Conservation (phyloP, 352 stramenopile species). For the Phytophthora lateralis region DNA sequence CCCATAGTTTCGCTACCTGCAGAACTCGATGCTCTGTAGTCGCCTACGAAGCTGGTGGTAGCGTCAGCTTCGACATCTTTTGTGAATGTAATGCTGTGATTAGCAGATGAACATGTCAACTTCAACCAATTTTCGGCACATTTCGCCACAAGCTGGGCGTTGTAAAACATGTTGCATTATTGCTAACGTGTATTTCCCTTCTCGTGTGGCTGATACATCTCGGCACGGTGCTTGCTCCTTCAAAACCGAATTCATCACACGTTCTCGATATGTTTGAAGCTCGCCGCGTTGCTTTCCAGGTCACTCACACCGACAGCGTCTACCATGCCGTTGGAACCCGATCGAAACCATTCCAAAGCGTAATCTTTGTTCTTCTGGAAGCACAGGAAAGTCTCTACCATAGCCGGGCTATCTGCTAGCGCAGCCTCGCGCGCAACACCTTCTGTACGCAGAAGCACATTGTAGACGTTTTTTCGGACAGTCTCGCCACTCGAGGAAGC, state of each 20-base stretch:
- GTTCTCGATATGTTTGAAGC: conserved; percentile 81
- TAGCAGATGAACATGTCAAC: not conserved
- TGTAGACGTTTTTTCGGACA: conserved; percentile 49
- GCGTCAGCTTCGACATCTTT: not conserved
- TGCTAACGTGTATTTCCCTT: not conserved
- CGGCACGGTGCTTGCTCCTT: conserved; percentile 5
- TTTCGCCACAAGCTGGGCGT: no score
- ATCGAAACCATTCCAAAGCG: conserved; percentile 79
- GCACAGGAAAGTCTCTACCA: conserved; percentile 77
- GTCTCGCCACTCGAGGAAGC: conserved; percentile 66
- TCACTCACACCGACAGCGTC: conserved; percentile 36
- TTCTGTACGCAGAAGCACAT: conserved; percentile 66
- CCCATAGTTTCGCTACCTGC: no score
- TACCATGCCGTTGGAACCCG: conserved; percentile 34
- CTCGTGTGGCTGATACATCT: conserved; percentile 13
- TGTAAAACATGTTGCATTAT: not conserved
- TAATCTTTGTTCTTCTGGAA: conserved; percentile 87
- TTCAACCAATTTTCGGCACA: not conserved
- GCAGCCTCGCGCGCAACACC: conserved; percentile 42
- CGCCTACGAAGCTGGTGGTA: no score
- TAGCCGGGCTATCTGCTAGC: conserved; percentile 53
- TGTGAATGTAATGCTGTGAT: not conserved
- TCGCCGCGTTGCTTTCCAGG: conserved; percentile 39
- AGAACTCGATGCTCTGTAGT: no score
- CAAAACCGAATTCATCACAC: conserved; percentile 37